Evolutionary conservation across 805 yeast species (phyloP).

Genomic region (Wickerhamomyces alni): DNA sequence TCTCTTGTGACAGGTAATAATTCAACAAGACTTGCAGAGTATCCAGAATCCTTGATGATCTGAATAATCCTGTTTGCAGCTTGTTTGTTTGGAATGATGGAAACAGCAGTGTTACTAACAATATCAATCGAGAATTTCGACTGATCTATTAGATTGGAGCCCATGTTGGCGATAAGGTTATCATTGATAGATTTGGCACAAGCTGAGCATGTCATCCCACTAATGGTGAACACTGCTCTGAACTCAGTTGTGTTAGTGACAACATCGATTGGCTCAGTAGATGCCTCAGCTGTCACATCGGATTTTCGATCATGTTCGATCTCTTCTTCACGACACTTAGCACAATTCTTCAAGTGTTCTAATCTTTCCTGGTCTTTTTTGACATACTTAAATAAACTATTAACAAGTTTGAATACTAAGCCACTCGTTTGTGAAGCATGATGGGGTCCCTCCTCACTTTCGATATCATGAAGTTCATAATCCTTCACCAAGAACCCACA

Average conservation of each 20-base stretch:
- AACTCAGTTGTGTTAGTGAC: constrained; percentile 23
- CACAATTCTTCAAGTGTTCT: constrained; percentile 36
- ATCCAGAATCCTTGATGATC: constrained; percentile 39
- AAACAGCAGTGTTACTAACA: constrained; percentile 46
- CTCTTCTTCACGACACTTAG: constrained; percentile 30
- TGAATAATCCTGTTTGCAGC: constrained; percentile 43
- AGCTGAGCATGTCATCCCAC: constrained; percentile 67
- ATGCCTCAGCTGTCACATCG: constrained; percentile 6
- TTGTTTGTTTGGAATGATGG: constrained; percentile 46
- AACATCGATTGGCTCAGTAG: constrained; percentile 22
- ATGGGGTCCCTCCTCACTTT: constrained; percentile 4
- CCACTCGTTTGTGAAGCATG: not conserved
- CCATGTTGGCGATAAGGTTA: constrained; percentile 15
- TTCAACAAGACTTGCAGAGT: constrained; percentile 48
- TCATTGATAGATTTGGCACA: constrained; percentile 45
- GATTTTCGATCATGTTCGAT: constrained; percentile 5
- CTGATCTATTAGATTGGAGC: constrained; percentile 9
- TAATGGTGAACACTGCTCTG: constrained; percentile 49
- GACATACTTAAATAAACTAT: not conserved
- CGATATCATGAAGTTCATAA: constrained; percentile 21
- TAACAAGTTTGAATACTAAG: not conserved
- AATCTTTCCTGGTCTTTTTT: constrained; percentile 5
- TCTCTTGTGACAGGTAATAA: constrained; percentile 51
- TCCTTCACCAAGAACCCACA: constrained; percentile 19
- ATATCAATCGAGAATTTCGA: constrained; percentile 43